Evolutionary conservation across 2,329 filamentous ascomycete genomes (phyloP), one percentile per base, ranked within the genome.

Genomic region (Trichoderma lentiforme): DNA sequence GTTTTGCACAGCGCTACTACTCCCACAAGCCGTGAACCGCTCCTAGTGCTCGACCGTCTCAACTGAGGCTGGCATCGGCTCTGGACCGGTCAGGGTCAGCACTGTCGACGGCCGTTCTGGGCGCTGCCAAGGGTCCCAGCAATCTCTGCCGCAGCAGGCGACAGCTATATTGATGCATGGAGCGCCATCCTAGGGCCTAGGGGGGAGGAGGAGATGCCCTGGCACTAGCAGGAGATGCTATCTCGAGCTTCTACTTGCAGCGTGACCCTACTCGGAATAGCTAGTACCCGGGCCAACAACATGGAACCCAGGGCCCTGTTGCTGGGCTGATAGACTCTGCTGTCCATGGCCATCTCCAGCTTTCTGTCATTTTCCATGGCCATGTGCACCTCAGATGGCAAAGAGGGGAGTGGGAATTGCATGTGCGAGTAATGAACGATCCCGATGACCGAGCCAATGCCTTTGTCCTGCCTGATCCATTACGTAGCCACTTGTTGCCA

Each of bases 61-160:
- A 30, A 47, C 30, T 62, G 63, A 39, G 70, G 53, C 61, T 72
- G 70, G 39, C 70, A 63, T 62, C 64, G 70, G 70, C 70, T 67
- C 70, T 71, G 61, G 58, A 32, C 60, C 18, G 43, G 12, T 32
- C 60, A 21, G 15, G 30, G 69, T 58, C 60, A 71, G 69, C 61
- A 65, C 51, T 43, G 60, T 30, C 60, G 26, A 71, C 67, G 60
- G 63, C 62, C 62, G 64, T 61, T 43, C 63, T 47, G 57, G 56
- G 63, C 51, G 51, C 70, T 18, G 62, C 70, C 63, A 66, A 56
- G 62, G 70, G 63, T 30, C 70, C 63, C 32, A 62, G 70, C 70
- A 72, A 36, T 21, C 57, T 67, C 70, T 72, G 51, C 63, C 70
- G 70, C 70, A 69, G 66, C 66, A 69, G 36, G 66, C 66, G 66